Conservation (phyloP, 192 early-diverging fungal genomes). For the Entomortierella parvispora region DNA sequence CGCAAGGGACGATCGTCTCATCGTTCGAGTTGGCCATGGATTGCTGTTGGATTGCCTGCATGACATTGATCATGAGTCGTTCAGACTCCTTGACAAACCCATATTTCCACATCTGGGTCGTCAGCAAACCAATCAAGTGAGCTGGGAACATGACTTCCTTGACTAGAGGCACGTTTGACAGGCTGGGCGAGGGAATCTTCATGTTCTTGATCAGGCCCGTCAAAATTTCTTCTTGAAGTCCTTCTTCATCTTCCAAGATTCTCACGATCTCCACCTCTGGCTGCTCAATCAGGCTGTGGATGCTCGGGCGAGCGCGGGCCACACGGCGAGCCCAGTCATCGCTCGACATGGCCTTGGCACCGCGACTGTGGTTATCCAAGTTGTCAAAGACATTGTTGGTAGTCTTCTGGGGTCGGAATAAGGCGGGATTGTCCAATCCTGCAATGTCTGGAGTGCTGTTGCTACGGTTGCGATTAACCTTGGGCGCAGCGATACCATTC, state of each 20-base stretch:
- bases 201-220: conserved; percentile 90
- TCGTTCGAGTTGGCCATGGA: conserved; percentile 75
- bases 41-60: conserved; percentile 82
- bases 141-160: conserved; percentile 98
- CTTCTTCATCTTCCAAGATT: conserved; percentile 70
- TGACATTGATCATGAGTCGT: conserved; percentile 86
- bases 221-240: conserved; percentile 83
- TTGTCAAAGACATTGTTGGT: conserved; percentile 52
- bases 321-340: conserved; percentile 50
- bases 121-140: conserved; percentile 87
- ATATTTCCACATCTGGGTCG: conserved; percentile 88
- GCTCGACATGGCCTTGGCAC: conserved; percentile 48
- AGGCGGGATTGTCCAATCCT: conserved; percentile 28
- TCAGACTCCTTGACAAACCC: conserved; percentile 87
- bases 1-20: conserved; percentile 80
- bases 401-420: conserved; percentile 46
- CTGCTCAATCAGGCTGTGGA: conserved; percentile 47
- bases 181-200: conserved; percentile 87
- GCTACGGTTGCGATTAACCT: conserved; percentile 32
- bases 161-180: conserved; percentile 78
- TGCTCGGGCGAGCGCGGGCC: conserved; percentile 43
- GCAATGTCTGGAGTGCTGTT: conserved; percentile 52
- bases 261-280: conserved; percentile 63
- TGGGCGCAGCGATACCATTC: conserved; percentile 1
- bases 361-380: conserved; percentile 48